Conservation (phyloP, 805 yeast species). For the Kluyveromyces lactis region DNA sequence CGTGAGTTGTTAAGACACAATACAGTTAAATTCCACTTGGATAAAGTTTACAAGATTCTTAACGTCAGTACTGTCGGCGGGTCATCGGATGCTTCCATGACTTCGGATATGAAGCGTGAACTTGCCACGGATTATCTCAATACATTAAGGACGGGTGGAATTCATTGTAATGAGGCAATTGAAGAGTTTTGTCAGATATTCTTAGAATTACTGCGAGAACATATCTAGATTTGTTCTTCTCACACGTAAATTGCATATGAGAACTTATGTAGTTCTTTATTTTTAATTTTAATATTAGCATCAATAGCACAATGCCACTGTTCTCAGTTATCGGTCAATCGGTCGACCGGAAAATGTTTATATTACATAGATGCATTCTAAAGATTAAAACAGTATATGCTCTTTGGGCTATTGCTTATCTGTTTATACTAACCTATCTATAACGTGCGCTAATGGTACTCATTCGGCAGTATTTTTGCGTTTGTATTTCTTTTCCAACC, state of each 20-base stretch:
- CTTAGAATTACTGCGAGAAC: conserved; percentile 8
- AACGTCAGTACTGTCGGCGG: conserved; percentile 14
- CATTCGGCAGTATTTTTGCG: no score
- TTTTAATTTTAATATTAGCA: conserved; percentile 1
- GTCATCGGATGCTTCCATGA: conserved; percentile 16
- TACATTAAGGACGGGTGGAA: conserved; percentile 49
- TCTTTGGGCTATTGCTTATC: no score
- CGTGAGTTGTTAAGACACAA: conserved; percentile 38
- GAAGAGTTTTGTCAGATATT: conserved; percentile 49
- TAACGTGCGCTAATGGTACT: no score
- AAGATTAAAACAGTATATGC: no score
- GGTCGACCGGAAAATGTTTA: no score
- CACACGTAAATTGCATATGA: conserved; percentile 5
- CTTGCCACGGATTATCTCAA: conserved; percentile 51
- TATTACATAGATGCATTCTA: no score
- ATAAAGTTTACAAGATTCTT: conserved; percentile 41
- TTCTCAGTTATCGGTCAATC: no score
- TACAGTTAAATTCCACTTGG: conserved; percentile 47
- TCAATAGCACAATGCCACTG: no score
- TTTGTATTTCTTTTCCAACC: no score
- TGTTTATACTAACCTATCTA: no score
- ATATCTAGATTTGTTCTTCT: background rate
- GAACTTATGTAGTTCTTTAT: conserved; percentile 3
- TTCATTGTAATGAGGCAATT: conserved; percentile 51
- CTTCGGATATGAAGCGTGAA: conserved; percentile 34